Conservation (phyloP, 148 eudicot species). For the Pouteria glomerata region DNA sequence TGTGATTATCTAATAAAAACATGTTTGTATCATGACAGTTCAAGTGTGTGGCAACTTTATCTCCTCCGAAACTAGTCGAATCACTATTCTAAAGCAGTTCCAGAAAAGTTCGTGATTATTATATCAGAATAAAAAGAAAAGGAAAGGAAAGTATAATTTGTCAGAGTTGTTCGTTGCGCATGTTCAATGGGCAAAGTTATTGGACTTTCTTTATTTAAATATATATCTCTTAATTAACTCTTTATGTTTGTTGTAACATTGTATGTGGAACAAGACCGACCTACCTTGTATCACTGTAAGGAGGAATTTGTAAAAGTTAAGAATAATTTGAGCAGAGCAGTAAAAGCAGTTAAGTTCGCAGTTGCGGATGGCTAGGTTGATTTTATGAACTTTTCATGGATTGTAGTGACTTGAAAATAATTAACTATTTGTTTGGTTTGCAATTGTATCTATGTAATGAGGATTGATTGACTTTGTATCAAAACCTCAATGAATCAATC, state of each 20-base stretch:
- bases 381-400: too few species aligned
- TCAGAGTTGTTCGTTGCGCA: background rate
- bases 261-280: constrained; percentile 13
- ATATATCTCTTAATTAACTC: background rate
- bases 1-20: constrained; percentile 9
- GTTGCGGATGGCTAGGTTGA: too few species aligned
- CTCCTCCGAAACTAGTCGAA: constrained; percentile 39
- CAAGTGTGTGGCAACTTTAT: constrained; percentile 58
- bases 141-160: too few species aligned
- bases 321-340: constrained; percentile 6
- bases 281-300: constrained; percentile 7
- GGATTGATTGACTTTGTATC: too few species aligned
- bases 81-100: constrained; percentile 49
- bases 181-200: too few species aligned
- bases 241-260: constrained; percentile 6
- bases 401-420: too few species aligned
- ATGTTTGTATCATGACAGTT: constrained; percentile 49
- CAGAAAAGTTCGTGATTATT: background rate
- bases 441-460: too few species aligned
- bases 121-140: background rate
- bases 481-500: too few species aligned
- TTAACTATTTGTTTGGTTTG: too few species aligned
- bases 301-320: background rate
- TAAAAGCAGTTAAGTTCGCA: too few species aligned
- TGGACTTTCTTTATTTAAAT: background rate